These are phyloP conservation scores for Fusarium sp. DNA, from an alignment of 2,329 filamentous ascomycete genomes.

Conservation along the genomic window DNA sequence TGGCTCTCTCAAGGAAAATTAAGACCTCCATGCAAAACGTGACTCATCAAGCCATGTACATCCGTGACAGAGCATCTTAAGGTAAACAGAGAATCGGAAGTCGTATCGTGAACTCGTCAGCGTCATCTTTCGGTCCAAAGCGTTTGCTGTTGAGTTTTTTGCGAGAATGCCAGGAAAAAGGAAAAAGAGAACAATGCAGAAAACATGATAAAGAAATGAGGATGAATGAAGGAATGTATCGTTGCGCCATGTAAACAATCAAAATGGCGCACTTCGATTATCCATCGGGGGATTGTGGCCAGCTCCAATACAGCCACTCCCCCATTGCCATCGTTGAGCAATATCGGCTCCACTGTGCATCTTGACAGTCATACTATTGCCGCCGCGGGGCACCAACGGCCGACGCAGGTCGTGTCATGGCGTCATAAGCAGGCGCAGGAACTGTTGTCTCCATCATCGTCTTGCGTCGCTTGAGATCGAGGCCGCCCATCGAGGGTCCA, in stretches of 20 bases:
- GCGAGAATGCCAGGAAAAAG: slow-evolving; percentile 46
- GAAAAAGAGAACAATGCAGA: slow-evolving; percentile 30
- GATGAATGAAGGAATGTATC: slow-evolving; percentile 36
- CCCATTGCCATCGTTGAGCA: neutral
- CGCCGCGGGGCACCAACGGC: slow-evolving; percentile 57
- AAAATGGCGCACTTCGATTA: slow-evolving; percentile 15
- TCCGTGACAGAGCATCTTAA: slow-evolving; percentile 51
- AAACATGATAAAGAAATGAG: slow-evolving; percentile 30
- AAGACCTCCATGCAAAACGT: slow-evolving; percentile 57
- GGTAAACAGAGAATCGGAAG: slow-evolving; percentile 50
- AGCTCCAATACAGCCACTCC: slow-evolving; percentile 11
- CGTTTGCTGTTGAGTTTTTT: slow-evolving; percentile 44
- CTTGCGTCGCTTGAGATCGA: slow-evolving; percentile 83
- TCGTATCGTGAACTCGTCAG: slow-evolving; percentile 54
- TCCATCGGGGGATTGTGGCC: slow-evolving; percentile 5
- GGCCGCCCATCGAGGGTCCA: slow-evolving; percentile 54
- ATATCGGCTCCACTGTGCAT: neutral
- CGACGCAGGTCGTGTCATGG: slow-evolving; percentile 61
- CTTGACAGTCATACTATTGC: slow-evolving; percentile 47
- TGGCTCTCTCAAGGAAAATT: slow-evolving; percentile 42
- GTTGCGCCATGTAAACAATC: slow-evolving; percentile 11
- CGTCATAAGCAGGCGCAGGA: slow-evolving; percentile 62
- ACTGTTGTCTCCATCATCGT: slow-evolving; percentile 74
- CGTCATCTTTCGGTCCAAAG: slow-evolving; percentile 44
- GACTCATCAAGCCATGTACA: slow-evolving; percentile 60